Conservation (phyloP, 2,329 filamentous ascomycete species). For the Helotiales sp. region DNA sequence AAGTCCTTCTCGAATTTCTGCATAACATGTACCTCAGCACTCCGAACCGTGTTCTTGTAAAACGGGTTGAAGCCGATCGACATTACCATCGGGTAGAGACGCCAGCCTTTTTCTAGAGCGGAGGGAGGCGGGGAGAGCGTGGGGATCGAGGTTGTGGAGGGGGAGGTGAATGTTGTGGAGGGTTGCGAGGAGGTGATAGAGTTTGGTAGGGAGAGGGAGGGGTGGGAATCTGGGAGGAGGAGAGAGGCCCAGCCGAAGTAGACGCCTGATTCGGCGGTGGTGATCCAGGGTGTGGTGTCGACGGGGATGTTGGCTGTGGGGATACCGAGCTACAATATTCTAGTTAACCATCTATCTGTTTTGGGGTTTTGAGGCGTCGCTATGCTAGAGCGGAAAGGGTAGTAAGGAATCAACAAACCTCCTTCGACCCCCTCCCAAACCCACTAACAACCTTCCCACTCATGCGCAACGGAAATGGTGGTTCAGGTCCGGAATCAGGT, state of each 20-base stretch:
- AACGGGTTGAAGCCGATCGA: constrained; percentile 97
- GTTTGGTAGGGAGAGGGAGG: constrained; percentile 36
- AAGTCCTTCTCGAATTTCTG: constrained; percentile 80
- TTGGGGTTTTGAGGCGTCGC: not conserved
- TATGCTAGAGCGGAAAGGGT: not conserved
- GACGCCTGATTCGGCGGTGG: constrained; percentile 73
- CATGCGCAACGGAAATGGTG: constrained; percentile 83
- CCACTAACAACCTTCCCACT: constrained; percentile 88
- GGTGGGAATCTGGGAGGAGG: constrained; percentile 57
- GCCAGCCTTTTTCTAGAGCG: constrained; percentile 35
- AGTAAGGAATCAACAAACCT: constrained; percentile 57
- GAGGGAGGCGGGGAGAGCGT: constrained; percentile 32
- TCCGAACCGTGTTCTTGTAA: constrained; percentile 88
- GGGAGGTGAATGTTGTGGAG: constrained; percentile 21
- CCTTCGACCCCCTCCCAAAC: constrained; percentile 92
- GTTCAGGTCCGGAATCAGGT: constrained; percentile 70
- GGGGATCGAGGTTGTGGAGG: constrained; percentile 20
- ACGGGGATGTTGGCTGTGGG: constrained; percentile 93
- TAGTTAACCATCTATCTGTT: not conserved
- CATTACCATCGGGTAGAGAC: constrained; percentile 86
- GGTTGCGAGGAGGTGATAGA: constrained; percentile 36
- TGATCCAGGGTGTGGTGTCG: constrained; percentile 67
- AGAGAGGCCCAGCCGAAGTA: constrained; percentile 94
- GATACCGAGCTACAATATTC: constrained; percentile 77
- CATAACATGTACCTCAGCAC: constrained; percentile 89